phyloP scores from a whole-genome alignment of 768 basidiomycete species.

The Serpula lacrymans region DNA sequence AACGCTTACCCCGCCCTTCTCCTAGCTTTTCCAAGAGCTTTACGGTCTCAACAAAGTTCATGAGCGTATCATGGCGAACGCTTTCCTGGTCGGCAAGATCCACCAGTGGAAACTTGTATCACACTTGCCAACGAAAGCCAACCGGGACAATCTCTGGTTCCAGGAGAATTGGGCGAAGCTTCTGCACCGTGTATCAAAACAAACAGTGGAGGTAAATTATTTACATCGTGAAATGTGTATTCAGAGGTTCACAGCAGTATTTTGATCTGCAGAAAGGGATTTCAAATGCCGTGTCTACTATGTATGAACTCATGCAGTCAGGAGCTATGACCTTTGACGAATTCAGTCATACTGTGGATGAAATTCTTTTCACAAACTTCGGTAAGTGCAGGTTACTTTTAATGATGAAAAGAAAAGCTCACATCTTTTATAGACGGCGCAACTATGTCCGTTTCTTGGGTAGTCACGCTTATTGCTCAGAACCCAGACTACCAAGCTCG shows the following conservation, averaged over 20 bases:
- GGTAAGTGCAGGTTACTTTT: not conserved
- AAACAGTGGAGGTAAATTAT: too few relatives aligned
- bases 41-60: not conserved
- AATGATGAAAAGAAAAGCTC: not conserved
- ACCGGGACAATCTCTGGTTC: not conserved
- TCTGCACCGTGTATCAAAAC: too few relatives aligned
- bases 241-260: too few relatives aligned
- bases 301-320: too few relatives aligned
- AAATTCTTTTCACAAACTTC: slow-evolving; percentile 4
- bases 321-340: not conserved
- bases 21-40: slow-evolving; percentile 2
- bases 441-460: slow-evolving; percentile 4
- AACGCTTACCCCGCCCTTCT: too few relatives aligned
- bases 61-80: slow-evolving; percentile 2
- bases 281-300: too few relatives aligned
- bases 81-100: slow-evolving; percentile 3
- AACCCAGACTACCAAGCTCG: slow-evolving; percentile 1
- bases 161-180: not conserved
- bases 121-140: slow-evolving; percentile 1
- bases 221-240: too few relatives aligned
- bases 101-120: slow-evolving; percentile 2
- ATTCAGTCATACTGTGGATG: not conserved
- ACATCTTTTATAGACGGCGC: not conserved
- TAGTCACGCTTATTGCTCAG: not conserved
- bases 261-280: too few relatives aligned